Evolutionary conservation across 2,329 filamentous ascomycete species (phyloP), one percentile per base, ranked within the genome.

Genomic region (Arthrobotrys pseudoclavata): DNA sequence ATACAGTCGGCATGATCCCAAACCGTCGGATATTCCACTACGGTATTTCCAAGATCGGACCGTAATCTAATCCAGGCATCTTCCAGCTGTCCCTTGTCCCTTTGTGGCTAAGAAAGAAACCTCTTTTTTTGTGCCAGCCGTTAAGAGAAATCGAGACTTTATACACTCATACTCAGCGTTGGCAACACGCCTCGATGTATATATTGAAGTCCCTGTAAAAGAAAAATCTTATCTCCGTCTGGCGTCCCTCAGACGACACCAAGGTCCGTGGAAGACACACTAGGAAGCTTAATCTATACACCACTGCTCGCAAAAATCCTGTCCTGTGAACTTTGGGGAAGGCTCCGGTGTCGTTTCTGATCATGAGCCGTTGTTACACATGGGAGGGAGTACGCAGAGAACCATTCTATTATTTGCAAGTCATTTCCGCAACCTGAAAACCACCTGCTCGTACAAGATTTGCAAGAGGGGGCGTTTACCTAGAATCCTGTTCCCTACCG

Each of bases 291-390:
- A 60, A 57, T 40, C 7, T 2, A 42, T 12, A 24, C 22, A 24
- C 10, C 10, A 22, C 18, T 22, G 7, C 24, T 2, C 3, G 15
- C 13, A 20, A 37, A 55, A 34, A 37, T 13, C 22, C 37, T 18
- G 13, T 3, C 18, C 6, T 26, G 22, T 26, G 7, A 13, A 22
- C n/a, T 9, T n/a, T 5, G 1, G n/a, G 13, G 22, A 18, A 12
- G 10, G 3, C 24, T 7, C 26, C 20, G 5, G 34, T 60, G 42
- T 42, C 12, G 40, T 47, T 62, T 48, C 18, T 40, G 47, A 47
- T 50, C 57, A 69, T 66, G 48, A 63, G 50, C 71, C 64, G 71
- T 61, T 60, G 71, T 76, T 69, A 66, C 71, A 76, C 71, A 31
- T 10, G 50, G 47, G 22, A n/a, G 5, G 18, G 10, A n/a, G 20